These are phyloP conservation scores for Aquilaria agallochum DNA, from an alignment of 441 rosid genomes.

Conservation along the genomic window DNA sequence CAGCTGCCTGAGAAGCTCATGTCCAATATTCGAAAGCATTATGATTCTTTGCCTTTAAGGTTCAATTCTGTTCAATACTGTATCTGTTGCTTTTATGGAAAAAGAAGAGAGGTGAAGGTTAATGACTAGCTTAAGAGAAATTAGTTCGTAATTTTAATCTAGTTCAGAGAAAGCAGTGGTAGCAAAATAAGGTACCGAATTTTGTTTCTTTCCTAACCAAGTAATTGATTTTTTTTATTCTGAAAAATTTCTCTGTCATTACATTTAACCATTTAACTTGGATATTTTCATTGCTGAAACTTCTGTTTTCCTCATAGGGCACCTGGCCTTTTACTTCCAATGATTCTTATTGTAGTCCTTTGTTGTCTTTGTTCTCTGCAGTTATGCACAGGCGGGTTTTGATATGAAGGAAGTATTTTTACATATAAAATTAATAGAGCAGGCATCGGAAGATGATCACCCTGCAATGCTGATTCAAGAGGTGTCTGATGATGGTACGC, in stretches of 20 bases:
- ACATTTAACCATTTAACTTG: too few species aligned
- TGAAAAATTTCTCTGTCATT: too few species aligned
- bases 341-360: background rate
- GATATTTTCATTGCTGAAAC: too few species aligned
- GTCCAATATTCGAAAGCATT: slow-evolving; percentile 88
- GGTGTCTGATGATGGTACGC: slow-evolving; percentile 47
- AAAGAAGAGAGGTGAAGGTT: too few species aligned
- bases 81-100: too few species aligned
- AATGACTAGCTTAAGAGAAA: too few species aligned
- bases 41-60: slow-evolving; percentile 95
- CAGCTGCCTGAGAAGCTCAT: slow-evolving; percentile 96
- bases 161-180: too few species aligned
- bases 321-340: slow-evolving; percentile 78
- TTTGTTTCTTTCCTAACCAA: too few species aligned
- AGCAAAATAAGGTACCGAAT: too few species aligned
- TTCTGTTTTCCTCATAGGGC: too few species aligned
- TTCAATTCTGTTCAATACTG: slow-evolving; percentile 8
- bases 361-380: slow-evolving; percentile 25
- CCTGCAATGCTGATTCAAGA: slow-evolving; percentile 79
- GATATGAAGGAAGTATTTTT: slow-evolving; percentile 93
- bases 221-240: too few species aligned
- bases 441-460: slow-evolving; percentile 71
- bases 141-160: too few species aligned
- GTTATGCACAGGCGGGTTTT: slow-evolving; percentile 86
- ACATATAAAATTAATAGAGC: slow-evolving; percentile 89